Percentiles rank a stretch among this genome's conserved stretches.
phyloP scores from a whole-genome alignment of 177 flowering plant genomes.

The Vitis hybrid region DNA sequence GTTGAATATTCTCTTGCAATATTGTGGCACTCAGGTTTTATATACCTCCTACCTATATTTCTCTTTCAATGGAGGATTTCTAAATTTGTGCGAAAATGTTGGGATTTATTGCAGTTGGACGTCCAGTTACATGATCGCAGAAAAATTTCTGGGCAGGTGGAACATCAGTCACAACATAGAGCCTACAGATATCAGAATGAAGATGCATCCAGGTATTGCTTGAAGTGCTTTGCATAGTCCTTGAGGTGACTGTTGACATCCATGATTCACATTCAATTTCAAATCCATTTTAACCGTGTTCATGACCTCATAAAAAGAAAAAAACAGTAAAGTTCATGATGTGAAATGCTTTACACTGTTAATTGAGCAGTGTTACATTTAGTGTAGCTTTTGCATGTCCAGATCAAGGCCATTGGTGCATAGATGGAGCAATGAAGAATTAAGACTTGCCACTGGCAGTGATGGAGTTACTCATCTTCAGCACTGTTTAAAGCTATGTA shows the following conservation, averaged over 20 bases:
- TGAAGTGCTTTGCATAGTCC: not conserved
- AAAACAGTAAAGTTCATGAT: too few species aligned
- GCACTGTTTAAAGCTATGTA: constrained; percentile 56
- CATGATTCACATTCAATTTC: not conserved
- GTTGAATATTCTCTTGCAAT: not conserved
- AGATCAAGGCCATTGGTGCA: constrained; percentile 26
- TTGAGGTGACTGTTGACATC: not conserved
- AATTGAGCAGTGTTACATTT: constrained; percentile 2
- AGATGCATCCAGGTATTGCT: constrained; percentile 27
- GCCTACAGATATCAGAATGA: constrained; percentile 17
- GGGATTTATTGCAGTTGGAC: constrained; percentile 53
- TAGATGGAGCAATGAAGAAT: constrained; percentile 71
- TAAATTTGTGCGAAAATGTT: not conserved
- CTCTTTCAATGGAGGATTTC: not conserved
- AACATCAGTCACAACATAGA: constrained; percentile 14
- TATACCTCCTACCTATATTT: not conserved
- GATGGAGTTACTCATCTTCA: constrained; percentile 39
- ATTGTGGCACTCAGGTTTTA: not conserved
- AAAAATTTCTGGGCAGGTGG: constrained; percentile 62
- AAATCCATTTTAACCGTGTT: not conserved
- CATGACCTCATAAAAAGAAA: too few species aligned
- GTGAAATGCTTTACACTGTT: not conserved
- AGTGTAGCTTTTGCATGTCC: constrained; percentile 16
- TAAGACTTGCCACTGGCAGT: constrained; percentile 65
- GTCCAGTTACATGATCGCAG: constrained; percentile 59